Evolutionary conservation across 768 basidiomycete species (phyloP).

Genomic region (Macrocybe gigantea): DNA sequence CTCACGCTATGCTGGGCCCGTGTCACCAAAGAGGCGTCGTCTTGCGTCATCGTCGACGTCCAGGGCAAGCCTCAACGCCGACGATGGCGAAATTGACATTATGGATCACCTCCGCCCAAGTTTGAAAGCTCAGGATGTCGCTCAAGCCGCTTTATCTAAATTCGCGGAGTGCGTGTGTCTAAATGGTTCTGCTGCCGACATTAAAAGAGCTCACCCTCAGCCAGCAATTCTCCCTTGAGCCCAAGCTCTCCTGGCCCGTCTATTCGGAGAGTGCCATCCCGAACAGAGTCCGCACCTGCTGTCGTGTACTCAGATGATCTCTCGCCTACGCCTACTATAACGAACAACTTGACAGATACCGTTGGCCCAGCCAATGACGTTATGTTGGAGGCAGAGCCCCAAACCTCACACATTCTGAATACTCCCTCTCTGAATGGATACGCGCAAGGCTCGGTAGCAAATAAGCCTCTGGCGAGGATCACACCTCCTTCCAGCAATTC

Average conservation of each 20-base stretch:
- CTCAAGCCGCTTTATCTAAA: no score
- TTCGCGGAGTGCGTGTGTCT: no score
- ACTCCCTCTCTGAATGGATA: no score
- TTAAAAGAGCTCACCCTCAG: no score
- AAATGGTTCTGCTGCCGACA: no score
- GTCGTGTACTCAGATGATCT: background rate
- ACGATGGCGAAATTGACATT: slow-evolving; percentile 10
- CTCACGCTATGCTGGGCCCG: no score
- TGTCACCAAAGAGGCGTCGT: no score
- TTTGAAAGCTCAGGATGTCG: background rate
- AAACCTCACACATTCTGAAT: background rate
- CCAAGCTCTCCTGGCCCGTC: no score
- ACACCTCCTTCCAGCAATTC: no score
- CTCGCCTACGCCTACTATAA: slow-evolving; percentile 5
- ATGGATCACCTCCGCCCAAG: slow-evolving; percentile 8
- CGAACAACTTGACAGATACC: background rate
- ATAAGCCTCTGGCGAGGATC: no score
- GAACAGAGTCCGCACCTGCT: slow-evolving; percentile 8
- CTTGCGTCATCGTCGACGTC: background rate
- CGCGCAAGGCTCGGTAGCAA: no score
- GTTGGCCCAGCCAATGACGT: background rate
- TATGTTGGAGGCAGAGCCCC: background rate
- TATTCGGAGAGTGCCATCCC: slow-evolving; percentile 2
- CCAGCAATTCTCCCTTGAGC: no score
- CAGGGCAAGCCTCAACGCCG: background rate